A percentile compares a stretch with the other conserved stretches of the same genome.
Evolutionary conservation across 2,329 filamentous ascomycete genomes (phyloP).

Genomic region (Ascochyta viciae-villosae): DNA sequence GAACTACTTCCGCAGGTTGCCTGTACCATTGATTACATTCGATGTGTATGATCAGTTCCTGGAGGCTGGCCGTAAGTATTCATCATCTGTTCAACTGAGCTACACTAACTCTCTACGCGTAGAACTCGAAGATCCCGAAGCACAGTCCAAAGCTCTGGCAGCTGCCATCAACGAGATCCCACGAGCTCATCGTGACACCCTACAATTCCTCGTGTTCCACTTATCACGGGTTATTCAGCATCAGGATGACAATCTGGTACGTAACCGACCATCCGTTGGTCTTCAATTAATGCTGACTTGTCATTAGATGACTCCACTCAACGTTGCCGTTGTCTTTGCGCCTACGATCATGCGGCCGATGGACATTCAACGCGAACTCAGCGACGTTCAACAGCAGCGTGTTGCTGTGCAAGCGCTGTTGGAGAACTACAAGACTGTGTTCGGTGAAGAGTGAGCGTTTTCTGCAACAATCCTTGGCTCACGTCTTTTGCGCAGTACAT

Average conservation of each 20-base stretch:
- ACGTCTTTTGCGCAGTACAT: conserved; percentile 2
- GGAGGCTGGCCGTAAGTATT: conserved; percentile 73
- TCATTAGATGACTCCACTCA: conserved; percentile 87
- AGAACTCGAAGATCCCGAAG: conserved; percentile 68
- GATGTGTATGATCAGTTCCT: conserved; percentile 90
- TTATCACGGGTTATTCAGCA: conserved; percentile 83
- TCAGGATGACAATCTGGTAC: conserved; percentile 82
- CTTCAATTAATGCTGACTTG: conserved; percentile 20
- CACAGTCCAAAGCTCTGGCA: conserved; percentile 65
- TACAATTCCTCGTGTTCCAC: conserved; percentile 95
- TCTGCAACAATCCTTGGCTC: not conserved
- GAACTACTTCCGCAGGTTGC: conserved; percentile 95
- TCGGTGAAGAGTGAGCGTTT: conserved; percentile 54
- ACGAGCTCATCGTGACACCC: conserved; percentile 81
- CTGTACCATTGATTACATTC: conserved; percentile 86
- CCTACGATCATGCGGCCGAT: conserved; percentile 95
- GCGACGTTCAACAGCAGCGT: conserved; percentile 93
- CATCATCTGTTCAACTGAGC: not conserved
- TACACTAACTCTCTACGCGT: conserved; percentile 9
- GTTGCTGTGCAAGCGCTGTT: conserved; percentile 90
- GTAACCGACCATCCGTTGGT: conserved; percentile 38
- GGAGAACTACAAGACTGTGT: conserved; percentile 85
- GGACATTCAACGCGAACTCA: conserved; percentile 92
- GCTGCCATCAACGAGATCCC: conserved; percentile 81
- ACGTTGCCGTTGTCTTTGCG: conserved; percentile 95